Evolutionary conservation across 495 filamentous ascomycete genomes (phyloP), one percentile per base, ranked within the genome.

Genomic region (Talaromyces ruber): DNA sequence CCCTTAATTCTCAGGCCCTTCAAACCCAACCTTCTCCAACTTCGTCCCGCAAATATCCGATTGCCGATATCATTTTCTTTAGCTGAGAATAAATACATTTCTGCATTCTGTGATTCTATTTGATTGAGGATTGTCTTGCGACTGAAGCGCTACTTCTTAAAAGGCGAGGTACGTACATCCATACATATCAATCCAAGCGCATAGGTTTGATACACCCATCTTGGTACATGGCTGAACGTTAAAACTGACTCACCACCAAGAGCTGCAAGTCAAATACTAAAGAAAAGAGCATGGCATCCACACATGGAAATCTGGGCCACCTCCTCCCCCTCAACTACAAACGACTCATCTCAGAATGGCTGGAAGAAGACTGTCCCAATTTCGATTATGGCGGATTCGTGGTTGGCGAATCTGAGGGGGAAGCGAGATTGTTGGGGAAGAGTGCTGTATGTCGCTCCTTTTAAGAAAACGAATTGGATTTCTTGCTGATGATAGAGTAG

Each of bases 341-440:
- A 68, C 79, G 86, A 30, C 81, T 88, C 58, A 84, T 98, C 59
- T 81, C 88, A 2, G 71, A 82, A 60, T 98, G 95, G 95, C 86
- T 96, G 5, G 88, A 90, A 63, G 94, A 98, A 75, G 94, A 98
- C 76, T 93, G 91, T 24, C 94, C 94, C 2, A 92, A 90, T 32
- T 93, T 95, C 71, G 94, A 98, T 77, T 96, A 97, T 70, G 95
- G 92, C 65, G 94, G 94, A 45, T 98, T 96, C 68, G 94, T 98
- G 8, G 94, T 98, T 12, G 94, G 94, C 54, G 86, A 93, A 61
- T 79, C 82, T 18, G 77, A 80, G 6, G 86, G 87, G 45, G 89
- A 89, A 64, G 95, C 94, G 2, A 89, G 86, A 11, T 79, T 98
- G 39, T 84, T 93, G 68, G 91, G 90, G n/a, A 98, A 98, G 77